These are phyloP conservation scores for Dichomitus squalens DNA, from an alignment of 1,284 basidiomycete genomes.

Conservation along the genomic window DNA sequence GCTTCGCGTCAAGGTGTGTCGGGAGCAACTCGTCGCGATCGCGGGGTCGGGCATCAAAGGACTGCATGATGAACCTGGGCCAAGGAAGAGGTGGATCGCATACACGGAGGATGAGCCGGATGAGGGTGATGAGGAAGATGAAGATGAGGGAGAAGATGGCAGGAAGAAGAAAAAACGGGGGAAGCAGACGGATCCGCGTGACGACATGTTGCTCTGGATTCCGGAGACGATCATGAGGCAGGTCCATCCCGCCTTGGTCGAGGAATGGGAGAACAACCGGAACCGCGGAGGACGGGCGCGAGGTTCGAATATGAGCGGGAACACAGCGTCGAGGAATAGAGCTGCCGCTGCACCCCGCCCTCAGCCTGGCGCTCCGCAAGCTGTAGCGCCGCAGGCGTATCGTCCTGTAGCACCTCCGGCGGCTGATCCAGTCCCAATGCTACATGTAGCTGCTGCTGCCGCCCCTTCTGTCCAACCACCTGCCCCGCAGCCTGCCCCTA, in stretches of 20 bases:
- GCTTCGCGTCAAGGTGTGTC: slow-evolving; percentile 45
- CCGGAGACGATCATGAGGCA: slow-evolving; percentile 47
- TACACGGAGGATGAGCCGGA: background rate
- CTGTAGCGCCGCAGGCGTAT: background rate
- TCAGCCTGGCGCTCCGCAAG: background rate
- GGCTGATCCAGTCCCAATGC: background rate
- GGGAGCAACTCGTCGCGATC: slow-evolving; percentile 42
- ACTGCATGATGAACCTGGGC: slow-evolving; percentile 30
- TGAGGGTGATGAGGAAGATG: slow-evolving; percentile 16
- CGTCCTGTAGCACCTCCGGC: background rate
- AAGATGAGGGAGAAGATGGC: background rate
- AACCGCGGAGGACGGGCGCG: background rate
- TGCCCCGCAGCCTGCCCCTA: background rate
- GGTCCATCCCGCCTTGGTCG: slow-evolving; percentile 46
- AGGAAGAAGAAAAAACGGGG: slow-evolving; percentile 14
- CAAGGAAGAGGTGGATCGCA: background rate
- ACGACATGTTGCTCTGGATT: slow-evolving; percentile 41
- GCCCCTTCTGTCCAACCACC: background rate
- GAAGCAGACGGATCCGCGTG: slow-evolving; percentile 35
- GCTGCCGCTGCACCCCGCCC: slow-evolving; percentile 11
- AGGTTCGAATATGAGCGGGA: slow-evolving; percentile 18
- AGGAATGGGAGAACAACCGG: slow-evolving; percentile 30
- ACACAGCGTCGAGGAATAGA: slow-evolving; percentile 21
- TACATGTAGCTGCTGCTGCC: background rate
- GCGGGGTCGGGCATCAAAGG: slow-evolving; percentile 42